These are phyloP conservation scores for Pseudogymnoascus destructans DNA, from an alignment of 2,329 filamentous ascomycete species.

Conservation along the genomic window DNA sequence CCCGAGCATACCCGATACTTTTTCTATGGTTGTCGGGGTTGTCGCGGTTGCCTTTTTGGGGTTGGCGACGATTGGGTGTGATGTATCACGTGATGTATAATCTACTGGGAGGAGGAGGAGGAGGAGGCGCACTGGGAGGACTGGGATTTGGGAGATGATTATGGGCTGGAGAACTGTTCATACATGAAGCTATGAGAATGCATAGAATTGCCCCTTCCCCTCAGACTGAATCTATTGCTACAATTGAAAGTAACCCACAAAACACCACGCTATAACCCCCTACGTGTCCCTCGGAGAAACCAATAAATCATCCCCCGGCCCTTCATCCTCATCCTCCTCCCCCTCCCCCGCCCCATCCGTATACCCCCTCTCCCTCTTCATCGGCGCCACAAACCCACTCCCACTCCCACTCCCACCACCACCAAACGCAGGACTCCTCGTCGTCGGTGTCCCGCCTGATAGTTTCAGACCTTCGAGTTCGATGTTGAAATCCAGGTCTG, in stretches of 20 bases:
- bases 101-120: too few relatives aligned
- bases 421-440: background rate
- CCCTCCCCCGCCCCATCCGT: background rate
- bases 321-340: background rate
- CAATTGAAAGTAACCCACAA: too few relatives aligned
- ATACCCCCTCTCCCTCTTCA: background rate
- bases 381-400: background rate
- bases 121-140: too few relatives aligned
- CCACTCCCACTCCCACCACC: background rate
- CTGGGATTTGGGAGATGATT: too few relatives aligned
- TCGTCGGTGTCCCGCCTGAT: background rate
- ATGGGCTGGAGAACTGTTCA: too few relatives aligned
- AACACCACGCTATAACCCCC: background rate
- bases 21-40: background rate
- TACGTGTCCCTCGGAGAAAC: background rate
- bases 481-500: background rate
- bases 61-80: background rate
- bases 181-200: too few relatives aligned
- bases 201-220: too few relatives aligned
- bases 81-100: background rate
- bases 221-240: too few relatives aligned
- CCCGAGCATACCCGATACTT: background rate
- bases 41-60: background rate
- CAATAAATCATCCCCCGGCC: background rate
- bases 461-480: background rate